phyloP scores from a whole-genome alignment of 1,284 basidiomycete genomes.

The Vanrija pseudolonga region DNA sequence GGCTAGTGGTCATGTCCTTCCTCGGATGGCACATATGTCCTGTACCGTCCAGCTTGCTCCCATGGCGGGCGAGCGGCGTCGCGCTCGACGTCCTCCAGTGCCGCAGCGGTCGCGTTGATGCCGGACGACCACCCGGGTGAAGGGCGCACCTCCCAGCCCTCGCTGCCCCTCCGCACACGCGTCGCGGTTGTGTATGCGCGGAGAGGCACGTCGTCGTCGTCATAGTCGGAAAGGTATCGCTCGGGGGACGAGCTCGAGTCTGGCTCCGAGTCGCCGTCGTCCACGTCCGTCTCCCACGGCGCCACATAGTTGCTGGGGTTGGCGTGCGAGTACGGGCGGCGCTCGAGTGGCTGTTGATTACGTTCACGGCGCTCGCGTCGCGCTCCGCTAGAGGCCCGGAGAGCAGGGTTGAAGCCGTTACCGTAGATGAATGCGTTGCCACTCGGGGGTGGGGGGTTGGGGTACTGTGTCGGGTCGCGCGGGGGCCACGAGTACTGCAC shows the following conservation, averaged over 20 bases:
- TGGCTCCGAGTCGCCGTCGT: conserved; percentile 14
- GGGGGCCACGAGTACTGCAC: conserved; percentile 55
- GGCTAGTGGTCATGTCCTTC: background rate
- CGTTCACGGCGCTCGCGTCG: conserved; percentile 36
- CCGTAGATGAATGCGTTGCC: conserved; percentile 79
- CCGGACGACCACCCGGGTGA: too few relatives aligned
- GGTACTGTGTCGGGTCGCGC: conserved; percentile 49
- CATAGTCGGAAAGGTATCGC: conserved; percentile 48
- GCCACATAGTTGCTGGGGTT: background rate
- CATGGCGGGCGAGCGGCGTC: background rate
- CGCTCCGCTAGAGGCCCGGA: conserved; percentile 58
- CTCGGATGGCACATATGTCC: background rate
- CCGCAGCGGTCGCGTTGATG: too few relatives aligned
- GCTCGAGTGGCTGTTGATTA: too few relatives aligned
- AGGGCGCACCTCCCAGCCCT: conserved; percentile 67
- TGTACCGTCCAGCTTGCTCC: background rate
- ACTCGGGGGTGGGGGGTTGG: conserved; percentile 41
- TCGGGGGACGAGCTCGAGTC: conserved; percentile 38
- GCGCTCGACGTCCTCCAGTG: background rate
- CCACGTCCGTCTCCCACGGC: conserved; percentile 19
- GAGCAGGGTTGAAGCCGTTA: conserved; percentile 65
- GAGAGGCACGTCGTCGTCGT: conserved; percentile 41
- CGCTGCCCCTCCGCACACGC: conserved; percentile 63
- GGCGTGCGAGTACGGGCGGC: too few relatives aligned
- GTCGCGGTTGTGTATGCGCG: conserved; percentile 12